phyloP scores from a whole-genome alignment of 352 stramenopile genomes.

The Phytophthora parvispora region DNA sequence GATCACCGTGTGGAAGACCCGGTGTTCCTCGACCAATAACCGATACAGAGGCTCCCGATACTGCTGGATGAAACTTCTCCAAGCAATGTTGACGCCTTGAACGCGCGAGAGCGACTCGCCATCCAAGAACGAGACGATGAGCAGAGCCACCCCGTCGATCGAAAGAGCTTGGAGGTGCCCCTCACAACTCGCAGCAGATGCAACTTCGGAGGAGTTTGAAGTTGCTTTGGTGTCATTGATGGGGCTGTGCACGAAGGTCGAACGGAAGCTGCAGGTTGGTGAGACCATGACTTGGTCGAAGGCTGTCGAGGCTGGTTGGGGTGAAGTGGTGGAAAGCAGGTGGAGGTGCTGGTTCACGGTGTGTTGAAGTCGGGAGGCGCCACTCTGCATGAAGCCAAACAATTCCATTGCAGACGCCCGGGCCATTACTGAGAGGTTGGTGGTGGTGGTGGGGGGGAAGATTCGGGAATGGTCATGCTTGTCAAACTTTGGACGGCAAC shows the following conservation, averaged over 20 bases:
- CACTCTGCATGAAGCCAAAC: conserved; percentile 45
- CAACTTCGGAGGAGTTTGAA: neutral
- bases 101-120: conserved; percentile 53
- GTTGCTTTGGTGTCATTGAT: neutral
- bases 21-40: conserved; percentile 32
- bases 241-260: conserved; percentile 28
- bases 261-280: conserved; percentile 28
- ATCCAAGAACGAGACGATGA: conserved; percentile 65
- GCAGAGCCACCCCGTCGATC: conserved; percentile 61
- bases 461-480: conserved; percentile 20
- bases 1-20: conserved; percentile 51
- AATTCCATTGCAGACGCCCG: conserved; percentile 29
- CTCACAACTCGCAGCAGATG: conserved; percentile 7
- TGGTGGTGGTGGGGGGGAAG: neutral
- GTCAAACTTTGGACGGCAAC: conserved; percentile 13
- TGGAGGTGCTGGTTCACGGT: conserved; percentile 49
- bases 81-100: conserved; percentile 51
- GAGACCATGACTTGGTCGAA: conserved; percentile 25
- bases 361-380: conserved; percentile 42
- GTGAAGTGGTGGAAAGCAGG: conserved; percentile 19
- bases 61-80: conserved; percentile 47
- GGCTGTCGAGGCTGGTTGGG: neutral
- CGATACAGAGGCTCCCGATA: conserved; percentile 55
- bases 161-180: conserved; percentile 26
- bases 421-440: conserved; percentile 13